A percentile compares a stretch with the other conserved stretches of the same genome.
These are phyloP conservation scores for Phlebopus sp. DNA, from an alignment of 1,284 basidiomycete species.

Conservation along the genomic window DNA sequence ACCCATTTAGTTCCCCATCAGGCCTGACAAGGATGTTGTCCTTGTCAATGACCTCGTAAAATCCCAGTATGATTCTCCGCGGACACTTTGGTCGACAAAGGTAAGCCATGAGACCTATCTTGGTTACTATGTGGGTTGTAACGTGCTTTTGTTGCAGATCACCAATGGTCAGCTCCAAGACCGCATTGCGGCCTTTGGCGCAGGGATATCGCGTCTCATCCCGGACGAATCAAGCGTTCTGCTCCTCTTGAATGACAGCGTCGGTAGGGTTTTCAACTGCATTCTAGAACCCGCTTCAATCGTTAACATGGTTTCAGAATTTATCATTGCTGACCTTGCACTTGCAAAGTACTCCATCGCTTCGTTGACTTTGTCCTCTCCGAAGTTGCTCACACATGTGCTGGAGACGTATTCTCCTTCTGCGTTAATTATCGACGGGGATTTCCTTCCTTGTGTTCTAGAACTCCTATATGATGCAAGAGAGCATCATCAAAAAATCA, in stretches of 20 bases:
- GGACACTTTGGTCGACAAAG: constrained; percentile 76
- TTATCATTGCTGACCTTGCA: constrained; percentile 72
- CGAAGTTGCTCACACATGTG: constrained; percentile 54
- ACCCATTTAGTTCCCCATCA: constrained; percentile 59
- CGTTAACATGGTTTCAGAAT: constrained; percentile 48
- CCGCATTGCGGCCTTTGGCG: constrained; percentile 63
- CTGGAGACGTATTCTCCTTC: constrained; percentile 63
- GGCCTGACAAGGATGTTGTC: constrained; percentile 67
- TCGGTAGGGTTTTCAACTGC: constrained; percentile 46
- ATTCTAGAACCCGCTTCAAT: constrained; percentile 1
- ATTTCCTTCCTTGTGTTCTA: constrained; percentile 60
- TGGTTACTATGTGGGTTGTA: neutral
- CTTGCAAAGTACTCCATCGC: constrained; percentile 67
- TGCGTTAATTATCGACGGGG: constrained; percentile 64
- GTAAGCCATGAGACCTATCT: constrained; percentile 36
- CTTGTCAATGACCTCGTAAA: constrained; percentile 65
- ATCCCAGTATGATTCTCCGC: constrained; percentile 58
- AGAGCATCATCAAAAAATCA: constrained; percentile 53
- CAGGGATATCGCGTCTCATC: constrained; percentile 62
- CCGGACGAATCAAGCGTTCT: constrained; percentile 66
- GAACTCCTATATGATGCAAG: constrained; percentile 64
- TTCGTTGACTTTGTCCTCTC: constrained; percentile 64
- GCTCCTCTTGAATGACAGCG: constrained; percentile 68
- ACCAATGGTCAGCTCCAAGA: constrained; percentile 65
- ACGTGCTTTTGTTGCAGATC: constrained; percentile 43